These are phyloP conservation scores for Phytophthora chlamydospora DNA, from an alignment of 352 stramenopile species.

Conservation along the genomic window DNA sequence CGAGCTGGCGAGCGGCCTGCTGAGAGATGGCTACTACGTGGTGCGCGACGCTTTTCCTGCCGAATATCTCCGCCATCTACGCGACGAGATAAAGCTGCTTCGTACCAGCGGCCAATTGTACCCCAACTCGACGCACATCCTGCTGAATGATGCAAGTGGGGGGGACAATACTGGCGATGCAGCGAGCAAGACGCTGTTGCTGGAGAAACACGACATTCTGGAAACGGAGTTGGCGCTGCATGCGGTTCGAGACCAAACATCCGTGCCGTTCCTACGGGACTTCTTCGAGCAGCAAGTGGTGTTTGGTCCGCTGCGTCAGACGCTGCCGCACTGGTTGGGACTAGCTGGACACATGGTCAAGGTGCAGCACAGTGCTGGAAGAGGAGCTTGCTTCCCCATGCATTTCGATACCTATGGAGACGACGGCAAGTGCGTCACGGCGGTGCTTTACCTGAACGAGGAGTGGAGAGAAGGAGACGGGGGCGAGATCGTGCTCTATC, in stretches of 20 bases:
- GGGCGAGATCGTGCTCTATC: constrained; percentile 83
- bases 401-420: constrained; percentile 88
- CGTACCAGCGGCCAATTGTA: constrained; percentile 59
- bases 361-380: constrained; percentile 80
- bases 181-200: constrained; percentile 46
- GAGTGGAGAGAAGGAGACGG: constrained; percentile 71
- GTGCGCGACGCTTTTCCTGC: constrained; percentile 54
- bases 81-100: constrained; percentile 60
- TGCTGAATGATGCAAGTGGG: constrained; percentile 33
- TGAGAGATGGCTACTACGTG: constrained; percentile 62
- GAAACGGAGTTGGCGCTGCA: constrained; percentile 80
- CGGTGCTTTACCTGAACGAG: constrained; percentile 87
- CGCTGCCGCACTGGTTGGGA: constrained; percentile 49
- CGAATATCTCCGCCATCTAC: constrained; percentile 49
- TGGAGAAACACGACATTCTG: constrained; percentile 82
- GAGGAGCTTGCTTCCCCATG: constrained; percentile 83
- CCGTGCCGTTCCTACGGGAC: constrained; percentile 52
- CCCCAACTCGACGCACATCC: constrained; percentile 80
- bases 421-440: constrained; percentile 84
- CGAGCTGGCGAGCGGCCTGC: constrained; percentile 31
- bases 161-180: constrained; percentile 3
- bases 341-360: constrained; percentile 73
- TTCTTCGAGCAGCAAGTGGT: constrained; percentile 71
- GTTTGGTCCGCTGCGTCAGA: constrained; percentile 43
- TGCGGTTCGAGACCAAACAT: constrained; percentile 26